Percentiles rank a stretch among this genome's conserved stretches.
phyloP scores from a whole-genome alignment of 2,329 filamentous ascomycete genomes.

The Dothideomycetes sp. region DNA sequence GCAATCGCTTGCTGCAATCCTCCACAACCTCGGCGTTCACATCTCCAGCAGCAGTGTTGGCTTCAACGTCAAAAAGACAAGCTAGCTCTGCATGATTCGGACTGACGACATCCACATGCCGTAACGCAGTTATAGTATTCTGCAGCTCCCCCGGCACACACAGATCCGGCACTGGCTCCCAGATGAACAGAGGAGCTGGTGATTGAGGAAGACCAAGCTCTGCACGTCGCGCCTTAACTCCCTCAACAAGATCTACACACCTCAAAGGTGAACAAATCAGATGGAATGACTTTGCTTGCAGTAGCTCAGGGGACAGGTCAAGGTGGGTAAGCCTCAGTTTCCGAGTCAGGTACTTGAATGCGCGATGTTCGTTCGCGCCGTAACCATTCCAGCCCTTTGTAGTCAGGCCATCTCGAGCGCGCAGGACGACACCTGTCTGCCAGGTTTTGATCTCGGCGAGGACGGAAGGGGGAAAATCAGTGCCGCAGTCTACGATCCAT shows the following conservation, averaged over 20 bases:
- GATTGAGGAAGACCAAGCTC: conserved; percentile 21
- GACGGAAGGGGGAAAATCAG: conserved; percentile 67
- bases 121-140: conserved; percentile 41
- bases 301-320: conserved; percentile 55
- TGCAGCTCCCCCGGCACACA: conserved; percentile 57
- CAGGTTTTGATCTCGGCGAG: conserved; percentile 57
- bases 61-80: conserved; percentile 57
- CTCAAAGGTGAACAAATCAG: conserved; percentile 72
- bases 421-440: conserved; percentile 62
- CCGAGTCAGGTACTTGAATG: conserved; percentile 79
- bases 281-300: conserved; percentile 70
- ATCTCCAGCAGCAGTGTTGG: conserved; percentile 26
- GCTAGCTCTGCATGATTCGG: conserved; percentile 89
- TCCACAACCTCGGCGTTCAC: conserved; percentile 30
- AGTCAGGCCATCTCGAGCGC: conserved; percentile 59
- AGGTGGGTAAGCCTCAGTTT: conserved; percentile 69
- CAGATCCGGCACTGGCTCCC: conserved; percentile 89
- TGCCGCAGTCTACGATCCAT: conserved; percentile 85
- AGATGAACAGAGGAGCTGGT: conserved; percentile 62
- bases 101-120: conserved; percentile 48
- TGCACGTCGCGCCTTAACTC: conserved; percentile 49
- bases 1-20: conserved; percentile 21
- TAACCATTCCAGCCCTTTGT: conserved; percentile 94
- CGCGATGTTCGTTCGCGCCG: conserved; percentile 37
- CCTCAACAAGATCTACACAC: conserved; percentile 63